Percentiles rank a stretch among this genome's conserved stretches.
Conservation (phyloP, 805 yeast species). For the Torulaspora indica region DNA sequence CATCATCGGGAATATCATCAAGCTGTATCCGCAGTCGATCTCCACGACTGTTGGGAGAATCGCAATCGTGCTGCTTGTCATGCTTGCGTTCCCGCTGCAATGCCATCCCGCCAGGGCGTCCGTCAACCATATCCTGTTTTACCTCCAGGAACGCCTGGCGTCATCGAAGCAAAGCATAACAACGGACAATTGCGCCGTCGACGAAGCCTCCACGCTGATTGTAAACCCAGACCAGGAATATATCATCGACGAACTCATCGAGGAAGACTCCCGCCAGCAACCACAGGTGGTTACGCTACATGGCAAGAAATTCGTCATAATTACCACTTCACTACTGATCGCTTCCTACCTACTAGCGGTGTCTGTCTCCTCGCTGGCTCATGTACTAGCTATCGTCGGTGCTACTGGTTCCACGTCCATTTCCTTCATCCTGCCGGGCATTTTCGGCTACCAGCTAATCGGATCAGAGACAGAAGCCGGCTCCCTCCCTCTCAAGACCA, state of each 20-base stretch:
- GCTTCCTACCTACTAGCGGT: slow-evolving; percentile 55
- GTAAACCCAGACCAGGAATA: slow-evolving; percentile 4
- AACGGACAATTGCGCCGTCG: slow-evolving; percentile 5
- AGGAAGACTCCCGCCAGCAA: slow-evolving; percentile 30
- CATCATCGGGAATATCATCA: slow-evolving; percentile 74
- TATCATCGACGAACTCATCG: slow-evolving; percentile 29
- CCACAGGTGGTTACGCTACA: slow-evolving; percentile 22
- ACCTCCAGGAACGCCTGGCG: slow-evolving; percentile 30
- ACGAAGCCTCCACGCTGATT: slow-evolving; percentile 9
- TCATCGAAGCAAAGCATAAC: not conserved
- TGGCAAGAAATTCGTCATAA: slow-evolving; percentile 42
- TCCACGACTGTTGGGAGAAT: slow-evolving; percentile 75
- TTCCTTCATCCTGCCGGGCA: slow-evolving; percentile 70
- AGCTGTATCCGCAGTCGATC: slow-evolving; percentile 60
- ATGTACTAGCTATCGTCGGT: slow-evolving; percentile 67
- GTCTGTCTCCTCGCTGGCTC: slow-evolving; percentile 57
- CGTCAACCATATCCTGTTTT: slow-evolving; percentile 63
- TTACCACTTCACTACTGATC: slow-evolving; percentile 46
- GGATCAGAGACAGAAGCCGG: slow-evolving; percentile 21
- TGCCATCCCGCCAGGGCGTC: slow-evolving; percentile 88
- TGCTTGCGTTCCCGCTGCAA: slow-evolving; percentile 83
- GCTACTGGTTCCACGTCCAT: slow-evolving; percentile 78
- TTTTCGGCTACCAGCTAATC: slow-evolving; percentile 50
- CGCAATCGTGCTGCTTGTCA: slow-evolving; percentile 74
- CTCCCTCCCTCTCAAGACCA: slow-evolving; percentile 29